Evolutionary conservation across 441 rosid genomes (phyloP).

Genomic region (Populus hybrid): DNA sequence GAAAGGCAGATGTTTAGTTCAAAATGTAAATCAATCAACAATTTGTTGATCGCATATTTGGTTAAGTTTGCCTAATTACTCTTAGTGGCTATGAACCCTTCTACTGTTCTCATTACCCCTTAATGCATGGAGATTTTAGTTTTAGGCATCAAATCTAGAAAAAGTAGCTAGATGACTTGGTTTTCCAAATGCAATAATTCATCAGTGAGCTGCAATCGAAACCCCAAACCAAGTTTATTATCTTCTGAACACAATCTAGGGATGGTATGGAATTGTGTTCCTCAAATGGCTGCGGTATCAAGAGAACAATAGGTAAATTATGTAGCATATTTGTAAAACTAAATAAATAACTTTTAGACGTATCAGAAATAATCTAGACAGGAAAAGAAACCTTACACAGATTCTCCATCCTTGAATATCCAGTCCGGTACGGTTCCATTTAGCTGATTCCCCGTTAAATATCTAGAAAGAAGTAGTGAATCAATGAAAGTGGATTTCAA

Average conservation of each 20-base stretch:
- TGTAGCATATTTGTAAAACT: background rate
- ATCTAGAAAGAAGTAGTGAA: conserved; percentile 30
- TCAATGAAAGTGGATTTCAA: background rate
- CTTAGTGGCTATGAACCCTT: background rate
- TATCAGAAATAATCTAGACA: background rate
- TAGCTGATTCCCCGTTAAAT: conserved; percentile 54
- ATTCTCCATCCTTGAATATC: conserved; percentile 27
- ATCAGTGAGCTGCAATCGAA: too few species aligned
- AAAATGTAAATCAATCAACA: too few species aligned
- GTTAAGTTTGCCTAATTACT: background rate
- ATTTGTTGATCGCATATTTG: background rate
- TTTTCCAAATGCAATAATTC: too few species aligned
- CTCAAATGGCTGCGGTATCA: too few species aligned
- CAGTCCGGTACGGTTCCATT: conserved; percentile 45
- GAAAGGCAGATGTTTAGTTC: too few species aligned
- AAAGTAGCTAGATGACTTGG: too few species aligned
- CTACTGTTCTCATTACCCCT: background rate
- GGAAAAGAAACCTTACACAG: conserved; percentile 36
- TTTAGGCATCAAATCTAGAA: too few species aligned
- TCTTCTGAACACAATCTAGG: too few species aligned
- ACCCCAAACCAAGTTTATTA: too few species aligned
- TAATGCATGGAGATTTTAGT: background rate
- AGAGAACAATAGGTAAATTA: background rate
- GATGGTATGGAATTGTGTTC: too few species aligned
- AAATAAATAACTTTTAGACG: background rate